Evolutionary conservation across 75 land plant species (phyloP).

Genomic region (Picea glauca): DNA sequence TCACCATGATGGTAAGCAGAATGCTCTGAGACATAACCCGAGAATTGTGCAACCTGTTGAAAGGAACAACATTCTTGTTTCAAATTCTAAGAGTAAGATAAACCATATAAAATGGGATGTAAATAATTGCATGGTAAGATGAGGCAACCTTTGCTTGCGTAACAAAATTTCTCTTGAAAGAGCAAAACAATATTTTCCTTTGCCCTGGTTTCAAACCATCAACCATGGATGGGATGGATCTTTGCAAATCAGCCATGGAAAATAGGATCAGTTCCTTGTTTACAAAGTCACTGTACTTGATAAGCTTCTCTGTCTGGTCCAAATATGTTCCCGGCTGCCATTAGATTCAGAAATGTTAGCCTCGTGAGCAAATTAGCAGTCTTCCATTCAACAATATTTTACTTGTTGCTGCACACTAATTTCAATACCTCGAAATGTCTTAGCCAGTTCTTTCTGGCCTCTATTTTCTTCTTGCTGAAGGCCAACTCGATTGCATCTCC

Average conservation of each 20-base stretch:
- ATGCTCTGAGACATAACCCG: constrained; percentile 98
- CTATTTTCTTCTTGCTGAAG: constrained; percentile 98
- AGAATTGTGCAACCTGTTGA: constrained; percentile 85
- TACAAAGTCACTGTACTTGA: constrained; percentile 92
- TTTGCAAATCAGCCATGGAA: constrained; percentile 88
- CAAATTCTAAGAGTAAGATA: background rate
- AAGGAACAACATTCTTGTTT: background rate
- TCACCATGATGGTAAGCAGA: constrained; percentile 99
- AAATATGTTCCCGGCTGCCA: constrained; percentile 93
- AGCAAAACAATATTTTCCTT: constrained; percentile 91
- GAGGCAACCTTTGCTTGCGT: constrained; percentile 71
- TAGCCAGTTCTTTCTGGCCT: constrained; percentile 96
- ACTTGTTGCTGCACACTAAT: background rate
- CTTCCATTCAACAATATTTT: too few species aligned
- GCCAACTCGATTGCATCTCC: constrained; percentile 98
- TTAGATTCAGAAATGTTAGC: too few species aligned
- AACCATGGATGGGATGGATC: constrained; percentile 97
- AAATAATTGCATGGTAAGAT: background rate
- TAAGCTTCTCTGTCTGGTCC: constrained; percentile 65
- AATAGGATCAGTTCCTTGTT: constrained; percentile 94
- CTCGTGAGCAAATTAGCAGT: background rate
- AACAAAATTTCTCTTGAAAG: constrained; percentile 91
- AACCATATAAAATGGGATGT: background rate
- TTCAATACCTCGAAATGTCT: constrained; percentile 77
- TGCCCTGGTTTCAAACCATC: constrained; percentile 99